phyloP scores from a whole-genome alignment of 1,284 basidiomycete genomes.

The Cryptococcus sp. region DNA sequence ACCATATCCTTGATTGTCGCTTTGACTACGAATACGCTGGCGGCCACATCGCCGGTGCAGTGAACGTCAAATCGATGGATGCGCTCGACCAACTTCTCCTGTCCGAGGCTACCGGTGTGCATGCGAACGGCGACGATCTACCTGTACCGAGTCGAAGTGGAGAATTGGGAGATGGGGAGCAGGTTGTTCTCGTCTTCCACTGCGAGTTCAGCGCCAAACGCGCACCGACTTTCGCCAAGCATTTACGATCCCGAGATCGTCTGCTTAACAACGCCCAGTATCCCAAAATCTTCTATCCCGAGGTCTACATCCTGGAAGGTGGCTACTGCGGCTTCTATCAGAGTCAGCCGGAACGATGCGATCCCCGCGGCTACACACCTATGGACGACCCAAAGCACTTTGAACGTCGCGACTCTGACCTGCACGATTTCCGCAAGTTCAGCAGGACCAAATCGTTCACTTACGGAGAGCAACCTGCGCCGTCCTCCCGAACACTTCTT shows the following conservation, averaged over 20 bases:
- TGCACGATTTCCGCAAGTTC: constrained; percentile 89
- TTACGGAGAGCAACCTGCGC: constrained; percentile 64
- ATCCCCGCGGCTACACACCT: constrained; percentile 77
- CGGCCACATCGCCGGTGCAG: constrained; percentile 87
- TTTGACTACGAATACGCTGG: constrained; percentile 97
- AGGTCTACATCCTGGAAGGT: constrained; percentile 95
- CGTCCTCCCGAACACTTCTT: constrained; percentile 20
- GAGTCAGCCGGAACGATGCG: constrained; percentile 61
- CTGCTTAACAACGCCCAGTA: constrained; percentile 83
- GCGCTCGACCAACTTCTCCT: constrained; percentile 81
- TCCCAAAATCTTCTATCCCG: constrained; percentile 92
- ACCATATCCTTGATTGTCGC: constrained; percentile 89
- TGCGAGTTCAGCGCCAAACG: constrained; percentile 97
- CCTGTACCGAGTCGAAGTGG: constrained; percentile 81
- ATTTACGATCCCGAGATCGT: constrained; percentile 87
- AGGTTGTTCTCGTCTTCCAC: constrained; percentile 94
- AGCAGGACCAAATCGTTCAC: constrained; percentile 85
- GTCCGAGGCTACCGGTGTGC: constrained; percentile 56
- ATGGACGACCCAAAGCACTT: constrained; percentile 93
- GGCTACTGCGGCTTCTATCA: constrained; percentile 86
- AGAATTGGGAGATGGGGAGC: constrained; percentile 58
- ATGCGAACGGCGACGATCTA: constrained; percentile 54
- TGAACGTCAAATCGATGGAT: constrained; percentile 85
- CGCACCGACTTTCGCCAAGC: constrained; percentile 92
- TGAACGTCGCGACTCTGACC: constrained; percentile 74